Evolutionary conservation across 2,329 filamentous ascomycete genomes (phyloP), one percentile per base, ranked within the genome.

Genomic region (Pseudocercospora ulei): DNA sequence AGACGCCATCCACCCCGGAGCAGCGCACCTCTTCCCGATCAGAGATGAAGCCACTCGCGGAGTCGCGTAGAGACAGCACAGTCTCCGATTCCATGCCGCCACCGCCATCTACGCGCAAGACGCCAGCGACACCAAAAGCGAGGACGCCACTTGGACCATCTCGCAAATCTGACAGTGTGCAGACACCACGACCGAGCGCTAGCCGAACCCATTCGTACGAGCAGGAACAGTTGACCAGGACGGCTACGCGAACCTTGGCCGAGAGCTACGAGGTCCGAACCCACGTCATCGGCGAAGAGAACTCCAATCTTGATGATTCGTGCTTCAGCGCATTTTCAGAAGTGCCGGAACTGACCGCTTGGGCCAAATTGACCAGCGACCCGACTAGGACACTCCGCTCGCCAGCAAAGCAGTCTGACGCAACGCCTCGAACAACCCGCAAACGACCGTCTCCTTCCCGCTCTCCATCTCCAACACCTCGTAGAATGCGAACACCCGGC

Each of bases 291-390:
- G n/a, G 18, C 6, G 41, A 39, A 9, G 41, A 43, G 23, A 43
- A 19, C 28, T 49, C 50, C 50, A 49, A 48, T 34, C 50, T 69
- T 7, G 80, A 85, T 49, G 79, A 84, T 51, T 81, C 78, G 64
- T 80, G 73, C 55, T 82, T 93, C 58, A 94, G 85, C 66, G 77
- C 73, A 7, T 95, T 95, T 62, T 95, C 88, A 1, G 85, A 84
- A 5, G 76, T 94, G 38, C 85, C 85, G 4, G 84, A 88, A 53
- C 76, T 90, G 75, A 90, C 85, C 12, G 78, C 79, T 54, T 85
- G 92, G 54, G 79, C 83, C 5, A 78, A 77, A 47, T 65, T 90
- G 38, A 76, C 78, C 39, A 75, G 80, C 46, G 53, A 48, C 39
- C 51, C 69, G 19, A 60, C 62, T 2, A 71, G 64, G 53, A 59